Conservation (phyloP, 192 early-diverging fungal species). For the Hyaloraphidium curvatum region DNA sequence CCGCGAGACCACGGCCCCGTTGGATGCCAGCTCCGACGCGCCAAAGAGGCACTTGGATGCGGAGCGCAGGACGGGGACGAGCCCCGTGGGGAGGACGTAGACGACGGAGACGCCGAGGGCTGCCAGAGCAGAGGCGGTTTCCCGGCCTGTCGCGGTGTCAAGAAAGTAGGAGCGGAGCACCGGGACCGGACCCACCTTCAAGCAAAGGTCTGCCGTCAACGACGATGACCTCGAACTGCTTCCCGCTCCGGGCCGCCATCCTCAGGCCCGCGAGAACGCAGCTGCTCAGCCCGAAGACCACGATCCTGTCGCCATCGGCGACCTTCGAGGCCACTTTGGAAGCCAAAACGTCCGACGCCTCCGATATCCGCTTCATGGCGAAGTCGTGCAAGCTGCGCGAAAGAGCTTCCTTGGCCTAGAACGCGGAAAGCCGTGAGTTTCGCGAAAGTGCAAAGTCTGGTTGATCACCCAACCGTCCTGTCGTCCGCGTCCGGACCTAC, state of each 20-base stretch:
- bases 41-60: slow-evolving; percentile 39
- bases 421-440: neutral
- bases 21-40: slow-evolving; percentile 76
- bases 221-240: slow-evolving; percentile 78
- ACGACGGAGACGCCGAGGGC: neutral
- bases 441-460: slow-evolving; percentile 9
- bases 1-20: slow-evolving; percentile 73
- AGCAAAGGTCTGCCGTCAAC: slow-evolving; percentile 72
- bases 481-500: too few species aligned
- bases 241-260: slow-evolving; percentile 48
- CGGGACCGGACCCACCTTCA: slow-evolving; percentile 41
- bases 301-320: slow-evolving; percentile 75
- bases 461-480: too few species aligned
- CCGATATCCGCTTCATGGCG: slow-evolving; percentile 73
- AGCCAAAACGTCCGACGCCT: slow-evolving; percentile 61
- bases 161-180: neutral
- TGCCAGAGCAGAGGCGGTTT: neutral
- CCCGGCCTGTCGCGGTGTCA: neutral
- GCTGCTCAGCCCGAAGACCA: slow-evolving; percentile 45
- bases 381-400: slow-evolving; percentile 68
- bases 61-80: neutral
- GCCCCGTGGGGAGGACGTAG: neutral
- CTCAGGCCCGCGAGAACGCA: slow-evolving; percentile 60
- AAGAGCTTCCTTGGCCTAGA: neutral
- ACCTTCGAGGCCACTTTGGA: slow-evolving; percentile 70